Percentiles rank a stretch among this genome's conserved stretches.
Conservation (phyloP, 2,329 filamentous ascomycete genomes). For the Phoma sp. region DNA sequence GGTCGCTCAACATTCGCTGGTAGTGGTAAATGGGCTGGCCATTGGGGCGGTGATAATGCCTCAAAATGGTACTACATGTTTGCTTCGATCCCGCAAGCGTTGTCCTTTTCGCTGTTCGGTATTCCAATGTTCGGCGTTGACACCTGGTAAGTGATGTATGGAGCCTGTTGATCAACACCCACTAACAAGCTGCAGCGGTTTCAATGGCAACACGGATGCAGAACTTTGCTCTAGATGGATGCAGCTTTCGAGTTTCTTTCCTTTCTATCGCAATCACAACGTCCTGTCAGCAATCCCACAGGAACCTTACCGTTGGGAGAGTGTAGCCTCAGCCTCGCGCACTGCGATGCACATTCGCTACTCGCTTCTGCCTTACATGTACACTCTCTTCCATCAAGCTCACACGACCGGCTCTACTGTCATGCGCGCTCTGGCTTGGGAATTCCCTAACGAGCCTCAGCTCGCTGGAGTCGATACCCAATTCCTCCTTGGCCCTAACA, state of each 20-base stretch:
- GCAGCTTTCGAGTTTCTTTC: constrained; percentile 75
- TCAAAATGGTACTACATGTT: constrained; percentile 76
- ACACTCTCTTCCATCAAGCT: constrained; percentile 73
- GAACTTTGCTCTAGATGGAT: constrained; percentile 78
- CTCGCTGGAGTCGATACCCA: constrained; percentile 71
- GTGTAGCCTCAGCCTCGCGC: constrained; percentile 68
- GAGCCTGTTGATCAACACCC: background rate
- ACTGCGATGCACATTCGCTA: constrained; percentile 74
- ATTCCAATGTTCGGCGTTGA: constrained; percentile 74
- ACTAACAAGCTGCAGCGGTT: constrained; percentile 55
- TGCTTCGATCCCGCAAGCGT: constrained; percentile 77
- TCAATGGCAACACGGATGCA: constrained; percentile 69
- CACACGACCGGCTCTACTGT: constrained; percentile 71
- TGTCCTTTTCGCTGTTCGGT: constrained; percentile 75
- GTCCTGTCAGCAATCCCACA: constrained; percentile 65
- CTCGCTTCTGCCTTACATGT: constrained; percentile 74
- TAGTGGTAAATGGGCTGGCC: constrained; percentile 75
- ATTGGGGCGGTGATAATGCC: constrained; percentile 78
- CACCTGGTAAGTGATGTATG: constrained; percentile 52
- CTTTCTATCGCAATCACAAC: constrained; percentile 82
- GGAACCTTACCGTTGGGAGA: constrained; percentile 74
- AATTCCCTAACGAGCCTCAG: constrained; percentile 73
- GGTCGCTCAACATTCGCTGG: constrained; percentile 82
- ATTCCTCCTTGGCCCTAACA: constrained; percentile 70
- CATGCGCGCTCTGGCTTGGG: constrained; percentile 75